A percentile compares a stretch with the other conserved stretches of the same genome.
These are phyloP conservation scores for Fusarium brevicatenulatum DNA, from an alignment of 2,329 filamentous ascomycete species.

Conservation along the genomic window DNA sequence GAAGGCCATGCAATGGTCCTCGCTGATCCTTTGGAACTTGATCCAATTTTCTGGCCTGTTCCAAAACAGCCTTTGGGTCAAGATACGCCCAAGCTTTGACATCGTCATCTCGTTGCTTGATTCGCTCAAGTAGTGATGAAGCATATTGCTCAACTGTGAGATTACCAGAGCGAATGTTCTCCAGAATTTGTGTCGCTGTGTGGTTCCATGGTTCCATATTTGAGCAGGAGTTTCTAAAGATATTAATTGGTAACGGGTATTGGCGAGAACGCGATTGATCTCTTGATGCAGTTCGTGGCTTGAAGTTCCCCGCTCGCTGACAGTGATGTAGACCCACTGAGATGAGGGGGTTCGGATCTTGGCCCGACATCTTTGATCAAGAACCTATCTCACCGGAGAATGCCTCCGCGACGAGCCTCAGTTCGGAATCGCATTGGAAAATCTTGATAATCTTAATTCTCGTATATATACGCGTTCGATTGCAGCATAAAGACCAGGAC, in stretches of 20 bases:
- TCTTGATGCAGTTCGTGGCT: background rate
- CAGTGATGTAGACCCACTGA: background rate
- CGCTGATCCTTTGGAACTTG: slow-evolving; percentile 56
- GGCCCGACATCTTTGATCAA: background rate
- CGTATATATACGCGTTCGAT: accelerated
- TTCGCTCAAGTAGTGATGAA: slow-evolving; percentile 56
- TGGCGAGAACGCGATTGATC: too few species aligned
- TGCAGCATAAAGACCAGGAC: too few species aligned
- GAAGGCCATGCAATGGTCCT: slow-evolving; percentile 66
- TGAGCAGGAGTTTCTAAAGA: accelerated
- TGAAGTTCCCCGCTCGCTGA: slow-evolving; percentile 11
- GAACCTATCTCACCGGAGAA: background rate
- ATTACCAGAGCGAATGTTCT: slow-evolving; percentile 51
- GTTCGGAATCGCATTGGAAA: accelerated
- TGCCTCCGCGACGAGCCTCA: too few species aligned
- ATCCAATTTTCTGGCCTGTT: slow-evolving; percentile 62
- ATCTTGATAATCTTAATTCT: background rate
- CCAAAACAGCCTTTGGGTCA: slow-evolving; percentile 55
- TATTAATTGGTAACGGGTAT: accelerated
- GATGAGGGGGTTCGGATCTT: slow-evolving; percentile 10
- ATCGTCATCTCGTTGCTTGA: slow-evolving; percentile 54
- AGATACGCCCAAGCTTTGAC: slow-evolving; percentile 64
- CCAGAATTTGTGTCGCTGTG: slow-evolving; percentile 55
- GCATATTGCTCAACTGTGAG: slow-evolving; percentile 63
- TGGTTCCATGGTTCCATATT: slow-evolving; percentile 19